Conservation (phyloP, 2,329 filamentous ascomycete species). For the Aspergillus terreus region DNA sequence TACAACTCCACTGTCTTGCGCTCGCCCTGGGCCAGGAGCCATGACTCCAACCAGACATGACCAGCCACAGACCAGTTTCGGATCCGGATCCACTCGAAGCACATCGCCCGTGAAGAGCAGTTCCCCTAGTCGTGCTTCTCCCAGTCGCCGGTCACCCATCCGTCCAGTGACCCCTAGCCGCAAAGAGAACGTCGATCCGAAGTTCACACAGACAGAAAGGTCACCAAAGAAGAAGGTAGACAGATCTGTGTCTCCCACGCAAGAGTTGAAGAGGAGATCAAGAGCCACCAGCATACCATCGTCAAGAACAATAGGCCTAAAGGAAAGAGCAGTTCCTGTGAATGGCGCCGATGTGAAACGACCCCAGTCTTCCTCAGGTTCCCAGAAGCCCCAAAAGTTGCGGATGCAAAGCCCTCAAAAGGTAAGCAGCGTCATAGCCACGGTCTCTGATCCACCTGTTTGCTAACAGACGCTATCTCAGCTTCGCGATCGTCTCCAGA, state of each 20-base stretch:
- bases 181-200: constrained; percentile 41
- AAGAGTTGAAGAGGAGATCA: constrained; percentile 42
- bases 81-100: constrained; percentile 27
- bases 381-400: constrained; percentile 69
- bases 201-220: constrained; percentile 28
- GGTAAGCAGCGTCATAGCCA: constrained; percentile 20
- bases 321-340: constrained; percentile 28
- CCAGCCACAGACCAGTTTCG: constrained; percentile 28
- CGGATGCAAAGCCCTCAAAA: constrained; percentile 62
- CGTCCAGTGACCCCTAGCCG: constrained; percentile 33
- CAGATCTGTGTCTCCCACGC: constrained; percentile 30
- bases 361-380: constrained; percentile 55
- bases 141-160: constrained; percentile 28
- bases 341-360: constrained; percentile 31
- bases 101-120: constrained; percentile 29
- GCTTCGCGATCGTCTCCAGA: constrained; percentile 76
- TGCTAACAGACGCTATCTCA: constrained; percentile 5
- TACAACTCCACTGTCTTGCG: constrained; percentile 26
- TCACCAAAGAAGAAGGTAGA: constrained; percentile 30
- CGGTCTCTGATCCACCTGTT: neutral
- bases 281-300: constrained; percentile 51
- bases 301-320: constrained; percentile 32
- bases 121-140: constrained; percentile 29
- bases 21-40: constrained; percentile 23
- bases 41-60: constrained; percentile 27